Evolutionary conservation across 371 early-diverging fungal species (phyloP).

Genomic region (Chytridium lagenaria): DNA sequence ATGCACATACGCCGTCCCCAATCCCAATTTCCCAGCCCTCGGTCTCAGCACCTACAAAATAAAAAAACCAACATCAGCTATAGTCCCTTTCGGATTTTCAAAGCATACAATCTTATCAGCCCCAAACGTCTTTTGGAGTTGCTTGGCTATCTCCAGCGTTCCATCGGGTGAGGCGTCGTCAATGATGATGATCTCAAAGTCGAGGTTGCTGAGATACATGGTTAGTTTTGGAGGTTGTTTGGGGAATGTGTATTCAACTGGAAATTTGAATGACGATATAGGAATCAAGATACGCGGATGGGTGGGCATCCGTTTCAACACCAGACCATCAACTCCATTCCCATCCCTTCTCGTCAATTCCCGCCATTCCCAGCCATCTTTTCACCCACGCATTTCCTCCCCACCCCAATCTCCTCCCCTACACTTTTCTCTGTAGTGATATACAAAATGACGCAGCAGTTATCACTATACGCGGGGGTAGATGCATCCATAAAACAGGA

Average conservation of each 20-base stretch:
- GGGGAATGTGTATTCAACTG: background rate
- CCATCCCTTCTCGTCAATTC: background rate
- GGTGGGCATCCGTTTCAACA: too few relatives aligned
- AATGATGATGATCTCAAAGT: slow-evolving; percentile 97
- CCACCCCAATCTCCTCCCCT: too few relatives aligned
- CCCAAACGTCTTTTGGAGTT: slow-evolving; percentile 86
- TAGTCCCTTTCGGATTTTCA: background rate
- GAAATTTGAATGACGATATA: background rate
- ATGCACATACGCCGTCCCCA: slow-evolving; percentile 94
- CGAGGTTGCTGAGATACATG: slow-evolving; percentile 63
- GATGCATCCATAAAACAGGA: too few relatives aligned
- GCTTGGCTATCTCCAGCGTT: slow-evolving; percentile 91
- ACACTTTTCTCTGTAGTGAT: too few relatives aligned
- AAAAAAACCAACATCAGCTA: background rate
- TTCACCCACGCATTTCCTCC: background rate
- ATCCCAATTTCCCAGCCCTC: slow-evolving; percentile 95
- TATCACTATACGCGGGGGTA: too few relatives aligned
- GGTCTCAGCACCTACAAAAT: slow-evolving; percentile 73
- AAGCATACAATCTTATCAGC: slow-evolving; percentile 81
- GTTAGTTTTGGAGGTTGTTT: background rate
- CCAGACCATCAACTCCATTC: background rate
- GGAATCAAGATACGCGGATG: too few relatives aligned
- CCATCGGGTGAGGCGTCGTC: slow-evolving; percentile 99
- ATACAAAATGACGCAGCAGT: too few relatives aligned
- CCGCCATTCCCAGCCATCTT: background rate